Evolutionary conservation across 805 yeast genomes (phyloP), one percentile per base, ranked within the genome.

Genomic region (Candida krabiensis): DNA sequence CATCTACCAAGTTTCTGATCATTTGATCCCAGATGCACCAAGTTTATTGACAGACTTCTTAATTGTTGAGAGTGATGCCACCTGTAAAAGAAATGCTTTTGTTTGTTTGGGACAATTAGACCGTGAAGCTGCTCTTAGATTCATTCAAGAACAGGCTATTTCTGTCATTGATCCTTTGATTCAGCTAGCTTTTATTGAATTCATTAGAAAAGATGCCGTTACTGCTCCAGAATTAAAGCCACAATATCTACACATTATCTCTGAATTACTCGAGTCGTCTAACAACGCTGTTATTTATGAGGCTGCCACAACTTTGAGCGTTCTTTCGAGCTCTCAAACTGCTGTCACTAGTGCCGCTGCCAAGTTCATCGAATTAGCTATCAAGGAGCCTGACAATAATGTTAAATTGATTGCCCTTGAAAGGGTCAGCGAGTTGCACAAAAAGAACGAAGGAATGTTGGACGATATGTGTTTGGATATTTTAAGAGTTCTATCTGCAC

Each of bases 71-170:
- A 79, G 85, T 43, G 99, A 93, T 61, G 83, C 96, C 23, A 87
- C 95, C 14, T 91, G 98, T 69, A 86, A 86, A 61, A 80, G 99
- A 64, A 93, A 93, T 63, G 98, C 97, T 2, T 95, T 93, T 61
- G 81, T 89, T 37, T 87, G 93, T 46, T 70, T 93, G 45, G 77
- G 95, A 28, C 83, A 79, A 50, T 70, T 95, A 56, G 84, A 86
- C 61, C 79, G 96, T 57, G 93, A 83, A 39, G 79, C 84, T 27
- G 95, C 98, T 17, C 77, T 88, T 54, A 78, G 77, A 46, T 93
- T 80, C 64, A 75, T 93, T 46, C 93, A 86, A 63, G 81, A 82
- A 28, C 79, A 82, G 57, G 60, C 71, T 19, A 70, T 90, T 46
- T 79, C 79, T 34, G 64, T 77, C 9, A 67, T 86, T 47, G 98